Evolutionary conservation across 345 rosid genomes (phyloP), one percentile per base, ranked within the genome.

Genomic region (Nephelium lappaceum): DNA sequence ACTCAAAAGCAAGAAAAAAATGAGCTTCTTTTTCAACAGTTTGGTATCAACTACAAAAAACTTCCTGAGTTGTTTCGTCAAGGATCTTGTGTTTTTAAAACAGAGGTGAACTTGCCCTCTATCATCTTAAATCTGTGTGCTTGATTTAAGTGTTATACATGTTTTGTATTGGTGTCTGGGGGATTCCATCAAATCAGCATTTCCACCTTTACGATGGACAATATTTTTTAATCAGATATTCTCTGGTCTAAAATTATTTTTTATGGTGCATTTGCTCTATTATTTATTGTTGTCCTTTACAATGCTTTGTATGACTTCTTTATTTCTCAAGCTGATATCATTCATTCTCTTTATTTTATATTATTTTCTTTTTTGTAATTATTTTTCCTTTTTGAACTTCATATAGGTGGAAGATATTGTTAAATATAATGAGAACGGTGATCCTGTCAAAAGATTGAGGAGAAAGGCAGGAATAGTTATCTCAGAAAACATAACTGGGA

Each of bases 11-110:
- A 92, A 85, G 94, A 90, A 78, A 90, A 82, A 84, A 90, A 95
- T 83, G 99, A 95, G 81, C 86, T 95, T 73, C 97, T 95, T 64
- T 90, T 83, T 85, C 96, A 85, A 81, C 85, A 84, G 45, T 95
- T 95, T 82, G 91, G 91, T 66, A 84, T 95, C 81, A 95, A 92
- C 77, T 95, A 93, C 83, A 93, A 89, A 72, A 84, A 81, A 18
- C 83, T 87, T 75, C 93, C 88, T 80, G 87, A 82, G 70, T 81
- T 93, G 83, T 91, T 91, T 81, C 98, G 98, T 76, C 97, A 90
- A 83, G 99, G 99, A 74, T 91, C 98, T 21, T 90, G 96, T 80
- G 74, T 88, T 77, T 84, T 89, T 84, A 92, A 81, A 90, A 87
- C 71, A 9, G 81, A 95, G 99, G 99, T 95, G 61, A 76, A 69